A percentile compares a stretch with the other conserved stretches of the same genome.
phyloP scores from a whole-genome alignment of 2,329 filamentous ascomycete species.

The Colletotrichum sp. region DNA sequence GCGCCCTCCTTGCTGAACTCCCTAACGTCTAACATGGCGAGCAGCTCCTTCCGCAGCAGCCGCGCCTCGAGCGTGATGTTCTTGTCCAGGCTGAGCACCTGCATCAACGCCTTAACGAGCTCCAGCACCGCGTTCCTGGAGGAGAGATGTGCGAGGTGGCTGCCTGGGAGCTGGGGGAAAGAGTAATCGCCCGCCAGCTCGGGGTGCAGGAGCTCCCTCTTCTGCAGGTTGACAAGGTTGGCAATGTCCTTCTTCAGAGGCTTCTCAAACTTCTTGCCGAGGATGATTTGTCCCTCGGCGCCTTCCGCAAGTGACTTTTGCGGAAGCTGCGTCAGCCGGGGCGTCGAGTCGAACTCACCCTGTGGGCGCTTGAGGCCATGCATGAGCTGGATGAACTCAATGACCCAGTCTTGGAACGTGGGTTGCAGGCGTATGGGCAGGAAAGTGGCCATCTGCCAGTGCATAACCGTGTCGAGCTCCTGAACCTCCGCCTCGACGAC shows the following conservation, averaged over 20 bases:
- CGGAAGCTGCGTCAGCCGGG: slow-evolving; percentile 63
- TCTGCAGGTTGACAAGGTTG: slow-evolving; percentile 81
- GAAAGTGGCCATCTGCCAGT: slow-evolving; percentile 96
- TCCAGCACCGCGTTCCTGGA: slow-evolving; percentile 65
- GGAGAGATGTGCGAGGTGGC: slow-evolving; percentile 58
- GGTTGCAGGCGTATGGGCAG: slow-evolving; percentile 81
- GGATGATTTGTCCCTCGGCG: slow-evolving; percentile 67
- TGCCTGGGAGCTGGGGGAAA: slow-evolving; percentile 82
- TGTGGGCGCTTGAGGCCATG: slow-evolving; percentile 79
- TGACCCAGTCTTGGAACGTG: slow-evolving; percentile 88
- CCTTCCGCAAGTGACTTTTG: slow-evolving; percentile 65
- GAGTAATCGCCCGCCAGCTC: slow-evolving; percentile 86
- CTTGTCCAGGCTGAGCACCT: slow-evolving; percentile 89
- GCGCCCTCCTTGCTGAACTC: slow-evolving; percentile 90
- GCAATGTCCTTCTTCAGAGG: slow-evolving; percentile 89
- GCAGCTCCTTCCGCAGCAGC: slow-evolving; percentile 84
- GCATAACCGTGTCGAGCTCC: slow-evolving; percentile 89
- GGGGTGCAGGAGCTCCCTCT: slow-evolving; percentile 86
- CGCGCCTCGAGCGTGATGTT: slow-evolving; percentile 89
- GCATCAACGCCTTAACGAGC: slow-evolving; percentile 91
- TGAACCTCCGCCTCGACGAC: slow-evolving; percentile 78
- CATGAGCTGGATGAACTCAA: slow-evolving; percentile 96
- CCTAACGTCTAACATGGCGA: slow-evolving; percentile 89
- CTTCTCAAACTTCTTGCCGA: slow-evolving; percentile 85
- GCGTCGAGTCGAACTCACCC: slow-evolving; percentile 55